These are phyloP conservation scores for Fagus sylvatica DNA, from an alignment of 306 rosid species.

Conservation along the genomic window DNA sequence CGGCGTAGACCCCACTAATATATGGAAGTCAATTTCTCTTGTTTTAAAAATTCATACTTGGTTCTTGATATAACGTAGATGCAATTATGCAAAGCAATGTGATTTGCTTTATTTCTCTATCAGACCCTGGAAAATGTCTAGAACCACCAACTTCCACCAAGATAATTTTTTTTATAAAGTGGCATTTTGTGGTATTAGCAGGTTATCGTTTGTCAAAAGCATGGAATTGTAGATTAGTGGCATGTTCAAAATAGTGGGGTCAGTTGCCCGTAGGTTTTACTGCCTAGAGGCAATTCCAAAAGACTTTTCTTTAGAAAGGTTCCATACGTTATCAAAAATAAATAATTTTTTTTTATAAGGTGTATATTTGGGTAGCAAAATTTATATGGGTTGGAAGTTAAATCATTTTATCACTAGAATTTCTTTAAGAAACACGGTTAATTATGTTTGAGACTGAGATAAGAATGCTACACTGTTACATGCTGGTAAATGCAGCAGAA, in stretches of 20 bases:
- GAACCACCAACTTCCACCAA: not conserved
- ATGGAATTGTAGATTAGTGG: not conserved
- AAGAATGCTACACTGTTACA: not conserved
- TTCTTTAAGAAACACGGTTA: not conserved
- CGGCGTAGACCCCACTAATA: not conserved
- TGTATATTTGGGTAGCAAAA: not conserved
- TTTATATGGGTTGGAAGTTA: not conserved
- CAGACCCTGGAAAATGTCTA: not conserved
- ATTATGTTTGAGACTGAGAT: not conserved
- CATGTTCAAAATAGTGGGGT: not conserved
- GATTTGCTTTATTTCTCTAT: not conserved
- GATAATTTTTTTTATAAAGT: not conserved
- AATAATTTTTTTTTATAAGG: not conserved
- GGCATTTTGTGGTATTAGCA: not conserved
- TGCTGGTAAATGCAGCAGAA: conserved; percentile 18
- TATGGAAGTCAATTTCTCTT: not conserved
- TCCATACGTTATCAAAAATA: no score
- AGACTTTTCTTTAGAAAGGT: no score
- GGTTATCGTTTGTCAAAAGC: not conserved
- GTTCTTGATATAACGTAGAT: not conserved
- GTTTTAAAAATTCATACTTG: not conserved
- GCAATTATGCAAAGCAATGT: not conserved
- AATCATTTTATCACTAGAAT: conserved; percentile 10
- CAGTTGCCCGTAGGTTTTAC: no score
- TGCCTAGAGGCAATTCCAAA: no score